Conservation (phyloP, 2,329 filamentous ascomycete genomes). For the Capronia epimyces region DNA sequence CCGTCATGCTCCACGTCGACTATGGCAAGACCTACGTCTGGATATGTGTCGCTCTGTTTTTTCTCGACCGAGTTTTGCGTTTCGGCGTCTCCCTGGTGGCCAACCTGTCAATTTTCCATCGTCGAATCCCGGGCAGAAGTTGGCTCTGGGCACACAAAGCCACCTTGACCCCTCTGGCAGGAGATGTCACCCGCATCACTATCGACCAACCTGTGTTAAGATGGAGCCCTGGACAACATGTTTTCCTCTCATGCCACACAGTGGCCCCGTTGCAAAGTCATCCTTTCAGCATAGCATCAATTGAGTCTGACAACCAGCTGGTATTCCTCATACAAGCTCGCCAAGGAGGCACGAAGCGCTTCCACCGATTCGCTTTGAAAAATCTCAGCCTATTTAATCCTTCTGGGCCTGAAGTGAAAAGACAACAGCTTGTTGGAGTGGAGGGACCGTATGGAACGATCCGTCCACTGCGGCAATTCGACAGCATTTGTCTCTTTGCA, state of each 20-base stretch:
- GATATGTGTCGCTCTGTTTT: constrained; percentile 21
- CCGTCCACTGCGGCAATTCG: constrained; percentile 33
- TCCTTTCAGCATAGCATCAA: constrained; percentile 58
- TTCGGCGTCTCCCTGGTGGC: constrained; percentile 10
- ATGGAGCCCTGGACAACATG: constrained; percentile 60
- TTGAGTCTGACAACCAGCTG: constrained; percentile 51
- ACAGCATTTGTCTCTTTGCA: constrained; percentile 22
- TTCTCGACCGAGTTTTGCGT: constrained; percentile 21
- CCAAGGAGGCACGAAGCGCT: constrained; percentile 32
- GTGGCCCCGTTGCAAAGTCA: constrained; percentile 57
- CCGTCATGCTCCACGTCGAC: constrained; percentile 33
- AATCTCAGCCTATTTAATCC: constrained; percentile 42
- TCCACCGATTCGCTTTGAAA: constrained; percentile 36
- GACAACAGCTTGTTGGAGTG: constrained; percentile 29
- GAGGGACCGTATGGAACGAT: constrained; percentile 34
- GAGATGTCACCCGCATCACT: constrained; percentile 53
- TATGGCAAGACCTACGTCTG: constrained; percentile 22
- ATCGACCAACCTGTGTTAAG: constrained; percentile 51
- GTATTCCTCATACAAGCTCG: constrained; percentile 52
- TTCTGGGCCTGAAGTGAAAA: background rate
- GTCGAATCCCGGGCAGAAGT: constrained; percentile 5
- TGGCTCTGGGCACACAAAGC: constrained; percentile 42
- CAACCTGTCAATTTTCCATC: constrained; percentile 18
- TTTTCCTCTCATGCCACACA: constrained; percentile 55
- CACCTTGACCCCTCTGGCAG: constrained; percentile 47